Conservation (phyloP, 371 early-diverging fungal genomes). For the Gilbertella persicaria region DNA sequence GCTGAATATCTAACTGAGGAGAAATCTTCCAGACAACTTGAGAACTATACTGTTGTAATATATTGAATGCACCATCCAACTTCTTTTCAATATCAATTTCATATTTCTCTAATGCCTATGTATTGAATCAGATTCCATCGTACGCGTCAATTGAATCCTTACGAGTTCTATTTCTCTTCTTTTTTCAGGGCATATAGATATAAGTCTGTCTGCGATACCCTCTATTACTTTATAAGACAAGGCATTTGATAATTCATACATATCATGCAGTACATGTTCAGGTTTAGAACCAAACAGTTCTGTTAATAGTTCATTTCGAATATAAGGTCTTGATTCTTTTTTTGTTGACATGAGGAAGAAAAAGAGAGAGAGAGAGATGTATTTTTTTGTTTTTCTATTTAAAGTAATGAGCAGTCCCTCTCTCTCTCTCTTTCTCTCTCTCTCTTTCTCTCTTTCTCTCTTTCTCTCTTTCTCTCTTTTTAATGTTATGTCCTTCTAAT, state of each 20-base stretch:
- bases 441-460: too few relatives aligned
- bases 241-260: slow-evolving; percentile 7
- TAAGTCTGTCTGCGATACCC: slow-evolving; percentile 9
- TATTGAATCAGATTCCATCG: neutral
- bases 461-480: too few relatives aligned
- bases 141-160: neutral
- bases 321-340: slow-evolving; percentile 2
- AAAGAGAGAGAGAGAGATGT: neutral
- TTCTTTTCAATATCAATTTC: neutral
- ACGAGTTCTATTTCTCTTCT: slow-evolving; percentile 3
- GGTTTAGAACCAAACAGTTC: slow-evolving; percentile 15
- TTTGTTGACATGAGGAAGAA: neutral
- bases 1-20: neutral
- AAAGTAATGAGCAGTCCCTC: neutral
- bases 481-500: too few relatives aligned
- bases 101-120: neutral
- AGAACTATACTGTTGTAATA: slow-evolving; percentile 10
- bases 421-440: slow-evolving; percentile 2
- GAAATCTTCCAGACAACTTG: slow-evolving; percentile 13
- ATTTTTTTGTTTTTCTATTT: neutral
- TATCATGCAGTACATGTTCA: neutral
- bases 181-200: slow-evolving; percentile 4
- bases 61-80: slow-evolving; percentile 5
- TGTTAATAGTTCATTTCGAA: slow-evolving; percentile 5
- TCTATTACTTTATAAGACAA: slow-evolving; percentile 13